Conservation (phyloP, 2,329 filamentous ascomycete genomes). For the Aureobasidium vineae region DNA sequence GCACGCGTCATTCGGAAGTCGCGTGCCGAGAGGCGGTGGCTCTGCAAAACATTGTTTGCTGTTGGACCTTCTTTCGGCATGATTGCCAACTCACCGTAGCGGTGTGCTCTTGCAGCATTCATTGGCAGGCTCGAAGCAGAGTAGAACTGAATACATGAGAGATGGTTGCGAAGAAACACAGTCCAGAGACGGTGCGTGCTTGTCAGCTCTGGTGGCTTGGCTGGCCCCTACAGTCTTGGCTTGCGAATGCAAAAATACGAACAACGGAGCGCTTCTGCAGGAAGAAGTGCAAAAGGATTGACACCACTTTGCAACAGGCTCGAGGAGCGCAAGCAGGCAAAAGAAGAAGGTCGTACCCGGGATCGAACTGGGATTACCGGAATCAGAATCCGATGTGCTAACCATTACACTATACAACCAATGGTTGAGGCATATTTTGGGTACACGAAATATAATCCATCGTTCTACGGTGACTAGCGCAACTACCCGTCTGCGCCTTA, state of each 20-base stretch:
- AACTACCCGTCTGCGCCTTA: no score
- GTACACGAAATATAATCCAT: background rate
- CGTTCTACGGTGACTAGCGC: no score
- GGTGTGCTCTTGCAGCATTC: background rate
- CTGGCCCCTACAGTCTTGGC: background rate
- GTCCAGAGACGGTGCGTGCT: background rate
- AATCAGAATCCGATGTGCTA: constrained; percentile 28
- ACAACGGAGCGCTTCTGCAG: background rate
- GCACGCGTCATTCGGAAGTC: constrained; percentile 19
- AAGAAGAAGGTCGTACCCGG: constrained; percentile 25
- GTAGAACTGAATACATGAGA: background rate
- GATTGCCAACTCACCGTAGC: background rate
- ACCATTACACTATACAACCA: constrained; percentile 28
- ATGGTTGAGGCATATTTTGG: background rate
- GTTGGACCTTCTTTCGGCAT: background rate
- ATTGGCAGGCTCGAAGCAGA: no score
- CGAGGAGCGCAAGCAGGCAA: background rate
- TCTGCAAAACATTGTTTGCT: constrained; percentile 20
- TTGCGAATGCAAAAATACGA: background rate
- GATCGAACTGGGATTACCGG: constrained; percentile 27
- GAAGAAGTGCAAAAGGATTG: background rate
- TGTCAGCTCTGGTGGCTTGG: background rate
- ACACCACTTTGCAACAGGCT: no score
- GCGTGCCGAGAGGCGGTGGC: constrained; percentile 39
- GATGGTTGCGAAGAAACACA: background rate